Percentiles rank a stretch among this genome's conserved stretches.
phyloP scores from a whole-genome alignment of 345 rosid genomes.

The Anacardium occidentale region DNA sequence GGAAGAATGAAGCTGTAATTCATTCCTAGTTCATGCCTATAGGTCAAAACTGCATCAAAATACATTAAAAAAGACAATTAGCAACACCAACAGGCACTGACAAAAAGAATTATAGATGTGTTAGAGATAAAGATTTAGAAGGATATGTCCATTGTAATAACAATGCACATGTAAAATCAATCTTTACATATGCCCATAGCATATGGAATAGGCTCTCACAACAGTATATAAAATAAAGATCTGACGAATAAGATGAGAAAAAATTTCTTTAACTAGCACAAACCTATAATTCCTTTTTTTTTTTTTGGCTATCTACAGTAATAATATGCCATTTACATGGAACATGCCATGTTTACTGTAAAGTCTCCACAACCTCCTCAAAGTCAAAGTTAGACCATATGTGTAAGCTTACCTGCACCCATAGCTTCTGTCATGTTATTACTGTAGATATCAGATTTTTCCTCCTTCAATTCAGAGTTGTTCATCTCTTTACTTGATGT shows the following conservation, averaged over 20 bases:
- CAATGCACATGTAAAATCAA: constrained; percentile 1
- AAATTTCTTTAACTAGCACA: neutral
- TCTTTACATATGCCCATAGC: neutral
- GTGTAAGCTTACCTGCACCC: constrained; percentile 79
- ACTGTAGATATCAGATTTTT: constrained; percentile 76
- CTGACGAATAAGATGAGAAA: neutral
- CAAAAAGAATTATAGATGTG: neutral
- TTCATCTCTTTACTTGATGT: constrained; percentile 54
- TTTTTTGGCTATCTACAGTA: too few relatives aligned
- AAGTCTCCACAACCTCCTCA: neutral
- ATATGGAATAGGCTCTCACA: neutral
- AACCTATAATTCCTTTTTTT: neutral
- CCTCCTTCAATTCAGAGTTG: constrained; percentile 44
- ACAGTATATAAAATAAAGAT: neutral
- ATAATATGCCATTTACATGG: neutral
- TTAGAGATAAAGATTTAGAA: neutral
- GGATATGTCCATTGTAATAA: constrained; percentile 1
- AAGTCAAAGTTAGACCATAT: constrained; percentile 8
- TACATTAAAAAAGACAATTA: constrained; percentile 26
- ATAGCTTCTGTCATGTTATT: constrained; percentile 94
- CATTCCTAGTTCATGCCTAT: constrained; percentile 93
- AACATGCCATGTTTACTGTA: neutral
- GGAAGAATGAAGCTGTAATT: constrained; percentile 81
- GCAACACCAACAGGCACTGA: neutral
- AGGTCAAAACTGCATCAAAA: constrained; percentile 71